These are phyloP conservation scores for Echria macrotheca DNA, from an alignment of 495 filamentous ascomycete genomes.

Conservation along the genomic window DNA sequence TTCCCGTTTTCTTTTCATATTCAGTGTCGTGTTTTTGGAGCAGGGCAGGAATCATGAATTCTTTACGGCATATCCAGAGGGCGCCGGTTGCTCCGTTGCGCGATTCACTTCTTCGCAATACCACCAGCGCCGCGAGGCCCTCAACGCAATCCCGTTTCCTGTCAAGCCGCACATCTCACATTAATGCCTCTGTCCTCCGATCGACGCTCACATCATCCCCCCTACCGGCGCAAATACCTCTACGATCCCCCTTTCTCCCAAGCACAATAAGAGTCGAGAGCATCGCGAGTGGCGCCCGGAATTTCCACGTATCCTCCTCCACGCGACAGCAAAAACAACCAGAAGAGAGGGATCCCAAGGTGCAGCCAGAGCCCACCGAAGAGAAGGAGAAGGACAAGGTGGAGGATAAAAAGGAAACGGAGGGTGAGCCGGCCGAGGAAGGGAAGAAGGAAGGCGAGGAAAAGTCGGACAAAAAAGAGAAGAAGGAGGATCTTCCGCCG, in stretches of 20 bases:
- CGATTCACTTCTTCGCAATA: constrained; percentile 32
- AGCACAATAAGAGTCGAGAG: constrained; percentile 28
- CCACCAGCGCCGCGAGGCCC: constrained; percentile 43
- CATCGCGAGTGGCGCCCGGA: constrained; percentile 29
- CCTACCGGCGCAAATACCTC: constrained; percentile 20
- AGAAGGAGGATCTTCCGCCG: constrained; percentile 72
- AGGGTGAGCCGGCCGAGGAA: constrained; percentile 44
- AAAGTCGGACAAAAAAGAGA: constrained; percentile 46
- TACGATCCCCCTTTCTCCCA: constrained; percentile 45
- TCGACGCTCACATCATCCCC: constrained; percentile 19
- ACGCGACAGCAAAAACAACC: constrained; percentile 30
- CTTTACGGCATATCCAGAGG: constrained; percentile 39
- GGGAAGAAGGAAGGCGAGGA: constrained; percentile 37
- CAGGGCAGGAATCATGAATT: constrained; percentile 36
- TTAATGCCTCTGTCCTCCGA: constrained; percentile 11
- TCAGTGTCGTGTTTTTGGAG: constrained; percentile 20
- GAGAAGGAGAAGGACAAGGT: constrained; percentile 25
- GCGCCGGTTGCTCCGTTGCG: constrained; percentile 33
- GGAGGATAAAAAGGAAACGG: constrained; percentile 38
- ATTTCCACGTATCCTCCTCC: constrained; percentile 38
- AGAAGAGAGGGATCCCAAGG: constrained; percentile 27
- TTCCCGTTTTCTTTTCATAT: too few relatives aligned
- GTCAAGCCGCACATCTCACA: constrained; percentile 26
- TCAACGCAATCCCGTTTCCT: constrained; percentile 57
- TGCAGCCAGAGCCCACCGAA: constrained; percentile 31